Base-by-base conservation (phyloP, 2,329 filamentous ascomycete genomes). In the Colletotrichum spaethianum region DNA sequence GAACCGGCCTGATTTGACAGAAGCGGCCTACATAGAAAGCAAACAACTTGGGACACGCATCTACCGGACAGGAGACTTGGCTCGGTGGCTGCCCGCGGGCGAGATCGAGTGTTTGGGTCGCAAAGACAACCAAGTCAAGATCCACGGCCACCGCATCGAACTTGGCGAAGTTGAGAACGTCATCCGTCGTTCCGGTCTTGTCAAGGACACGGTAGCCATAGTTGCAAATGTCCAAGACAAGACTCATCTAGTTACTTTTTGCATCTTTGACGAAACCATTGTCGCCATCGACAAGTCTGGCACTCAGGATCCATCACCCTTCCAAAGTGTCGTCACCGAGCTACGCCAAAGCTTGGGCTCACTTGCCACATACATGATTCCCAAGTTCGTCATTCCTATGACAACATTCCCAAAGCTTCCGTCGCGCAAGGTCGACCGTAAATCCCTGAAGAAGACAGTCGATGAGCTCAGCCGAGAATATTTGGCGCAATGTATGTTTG, bases 401-500 rank as follows among this genome's bases (percentile, higher is more conserved):
- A 56, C 44, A 36, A 53, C 56, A 2, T 74, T 79, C 48, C 78
- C 78, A 1, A 59, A 71, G 44, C 67, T 78, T 6, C 73, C 77
- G 2, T 79, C 77, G 7, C 74, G 74, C 38, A 80, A 80, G 67
- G 72, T 75, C 18, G 73, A 80, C 68, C 75, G 79, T 20, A 79
- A 78, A 65, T 50, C 46, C 18, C 73, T 79, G 9, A 63, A 52
- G 26, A 26, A 28, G 48, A 28, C 26, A 20, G 48, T 52, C 5
- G 48, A 52, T 16, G 23, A 18, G 26, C 23, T 31, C 3, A n/a
- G 26, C 16, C 48, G 16, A 11, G 33, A 56, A 18, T 38, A 38
- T 20, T 38, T 56, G 33, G 31, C 53, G 53, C 31, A 56, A n/a
- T 56, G 31, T 8, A 28, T 40, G 18, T 16, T 65, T 3, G 52